Conservation (phyloP, 805 yeast species). For the Saccharomycopsis capsularis region DNA sequence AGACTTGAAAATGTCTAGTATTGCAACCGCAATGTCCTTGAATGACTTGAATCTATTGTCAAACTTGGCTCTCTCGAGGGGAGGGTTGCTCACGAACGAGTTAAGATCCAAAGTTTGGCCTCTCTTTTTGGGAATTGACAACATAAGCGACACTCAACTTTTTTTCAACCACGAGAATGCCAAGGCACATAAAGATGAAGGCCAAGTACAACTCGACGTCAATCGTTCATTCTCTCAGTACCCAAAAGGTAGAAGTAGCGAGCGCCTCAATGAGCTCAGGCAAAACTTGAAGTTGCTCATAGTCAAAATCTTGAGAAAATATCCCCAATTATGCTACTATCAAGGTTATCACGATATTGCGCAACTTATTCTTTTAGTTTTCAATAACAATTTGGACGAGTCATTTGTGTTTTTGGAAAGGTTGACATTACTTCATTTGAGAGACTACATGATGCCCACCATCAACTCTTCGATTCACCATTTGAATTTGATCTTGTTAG, state of each 20-base stretch:
- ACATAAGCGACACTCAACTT: neutral
- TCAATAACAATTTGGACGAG: slow-evolving; percentile 42
- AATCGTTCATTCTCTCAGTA: slow-evolving; percentile 55
- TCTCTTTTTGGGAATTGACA: slow-evolving; percentile 32
- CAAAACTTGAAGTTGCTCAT: slow-evolving; percentile 29
- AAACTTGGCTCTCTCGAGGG: slow-evolving; percentile 37
- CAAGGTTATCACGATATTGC: slow-evolving; percentile 94
- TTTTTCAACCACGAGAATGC: slow-evolving; percentile 15
- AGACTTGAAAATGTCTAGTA: slow-evolving; percentile 28
- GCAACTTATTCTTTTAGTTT: slow-evolving; percentile 52
- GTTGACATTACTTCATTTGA: slow-evolving; percentile 52
- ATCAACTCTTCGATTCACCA: slow-evolving; percentile 62
- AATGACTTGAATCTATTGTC: slow-evolving; percentile 28
- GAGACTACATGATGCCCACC: slow-evolving; percentile 80
- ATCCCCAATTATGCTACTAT: slow-evolving; percentile 66
- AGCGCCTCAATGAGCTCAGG: slow-evolving; percentile 32
- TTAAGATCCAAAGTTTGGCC: slow-evolving; percentile 48
- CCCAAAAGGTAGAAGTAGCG: slow-evolving; percentile 25
- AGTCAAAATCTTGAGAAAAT: slow-evolving; percentile 40
- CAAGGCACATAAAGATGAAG: slow-evolving; percentile 58
- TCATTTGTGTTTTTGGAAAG: slow-evolving; percentile 45
- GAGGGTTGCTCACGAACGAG: slow-evolving; percentile 40
- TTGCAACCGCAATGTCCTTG: slow-evolving; percentile 30
- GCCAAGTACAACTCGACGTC: slow-evolving; percentile 74
- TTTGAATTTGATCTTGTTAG: slow-evolving; percentile 55